Conservation (phyloP, 306 rosid genomes). For the Cucurbita argyrosperma region DNA sequence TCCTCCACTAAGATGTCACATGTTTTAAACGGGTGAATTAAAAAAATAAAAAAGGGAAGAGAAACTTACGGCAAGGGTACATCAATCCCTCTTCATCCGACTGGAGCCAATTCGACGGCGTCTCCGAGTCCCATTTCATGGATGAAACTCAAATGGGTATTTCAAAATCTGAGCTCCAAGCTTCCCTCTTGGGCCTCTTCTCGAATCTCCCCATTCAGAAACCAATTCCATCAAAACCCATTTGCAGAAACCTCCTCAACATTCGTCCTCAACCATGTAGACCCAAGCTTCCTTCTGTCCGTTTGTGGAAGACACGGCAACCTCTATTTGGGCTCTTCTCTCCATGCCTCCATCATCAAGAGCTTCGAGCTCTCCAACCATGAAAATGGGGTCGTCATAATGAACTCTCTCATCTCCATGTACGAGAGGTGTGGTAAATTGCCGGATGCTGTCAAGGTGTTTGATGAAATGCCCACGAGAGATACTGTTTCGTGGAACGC, state of each 20-base stretch:
- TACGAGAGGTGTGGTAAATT: slow-evolving; percentile 33
- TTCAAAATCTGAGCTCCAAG: slow-evolving; percentile 19
- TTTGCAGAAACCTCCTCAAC: slow-evolving; percentile 21
- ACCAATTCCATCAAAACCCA: slow-evolving; percentile 18
- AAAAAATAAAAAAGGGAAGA: too few relatives aligned
- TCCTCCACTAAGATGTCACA: too few relatives aligned
- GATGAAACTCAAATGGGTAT: slow-evolving; percentile 61
- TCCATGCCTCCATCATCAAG: slow-evolving; percentile 63
- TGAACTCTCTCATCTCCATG: slow-evolving; percentile 62
- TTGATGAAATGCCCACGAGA: slow-evolving; percentile 40
- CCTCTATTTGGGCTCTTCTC: slow-evolving; percentile 52
- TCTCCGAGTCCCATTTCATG: slow-evolving; percentile 19
- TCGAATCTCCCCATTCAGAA: slow-evolving; percentile 19
- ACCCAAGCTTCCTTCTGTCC: slow-evolving; percentile 34
- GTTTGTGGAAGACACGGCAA: slow-evolving; percentile 37
- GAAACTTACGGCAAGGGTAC: neutral
- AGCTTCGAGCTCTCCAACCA: slow-evolving; percentile 11
- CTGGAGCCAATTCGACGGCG: neutral
- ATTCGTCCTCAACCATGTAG: slow-evolving; percentile 33
- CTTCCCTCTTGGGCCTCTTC: slow-evolving; percentile 28
- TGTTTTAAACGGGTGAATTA: too few relatives aligned
- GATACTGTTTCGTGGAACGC: slow-evolving; percentile 76
- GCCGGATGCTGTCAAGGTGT: slow-evolving; percentile 35
- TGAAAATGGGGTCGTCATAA: slow-evolving; percentile 30
- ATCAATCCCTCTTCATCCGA: neutral